Conservation (phyloP, 2,329 filamentous ascomycete species). For the Alternaria triticina region DNA sequence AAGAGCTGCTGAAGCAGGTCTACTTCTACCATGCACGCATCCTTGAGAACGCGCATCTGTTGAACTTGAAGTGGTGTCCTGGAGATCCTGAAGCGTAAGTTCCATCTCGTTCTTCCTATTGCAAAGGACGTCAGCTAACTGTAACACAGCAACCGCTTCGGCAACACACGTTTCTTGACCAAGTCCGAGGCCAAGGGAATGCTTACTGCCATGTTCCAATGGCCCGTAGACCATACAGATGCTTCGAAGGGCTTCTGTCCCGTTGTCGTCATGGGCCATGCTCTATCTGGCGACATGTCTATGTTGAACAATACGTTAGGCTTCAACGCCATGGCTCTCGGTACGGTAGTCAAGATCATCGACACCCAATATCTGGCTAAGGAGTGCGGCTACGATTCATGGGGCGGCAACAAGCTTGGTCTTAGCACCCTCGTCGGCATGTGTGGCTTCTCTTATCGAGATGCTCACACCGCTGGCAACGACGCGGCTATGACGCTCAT, state of each 20-base stretch:
- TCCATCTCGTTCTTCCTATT: not conserved
- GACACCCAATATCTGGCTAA: slow-evolving; percentile 20
- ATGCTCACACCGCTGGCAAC: slow-evolving; percentile 23
- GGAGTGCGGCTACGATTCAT: slow-evolving; percentile 1
- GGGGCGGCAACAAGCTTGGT: not conserved
- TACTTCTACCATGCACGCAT: slow-evolving; percentile 26
- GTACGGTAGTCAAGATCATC: slow-evolving; percentile 14
- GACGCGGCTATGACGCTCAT: slow-evolving; percentile 21
- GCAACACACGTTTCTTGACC: slow-evolving; percentile 16
- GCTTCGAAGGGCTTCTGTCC: slow-evolving; percentile 8
- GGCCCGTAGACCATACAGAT: slow-evolving; percentile 2
- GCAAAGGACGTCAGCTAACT: not conserved
- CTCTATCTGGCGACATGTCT: slow-evolving; percentile 5
- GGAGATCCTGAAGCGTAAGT: slow-evolving; percentile 9
- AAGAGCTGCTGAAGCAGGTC: slow-evolving; percentile 17
- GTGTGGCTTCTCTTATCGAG: slow-evolving; percentile 7
- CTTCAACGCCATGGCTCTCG: not conserved
- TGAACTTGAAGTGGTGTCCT: slow-evolving; percentile 13
- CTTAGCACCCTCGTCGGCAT: slow-evolving; percentile 4
- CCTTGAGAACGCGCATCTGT: slow-evolving; percentile 4
- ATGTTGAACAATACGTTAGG: slow-evolving; percentile 5
- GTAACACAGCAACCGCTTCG: slow-evolving; percentile 14
- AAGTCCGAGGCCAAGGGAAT: not conserved
- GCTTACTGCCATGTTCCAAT: slow-evolving; percentile 7
- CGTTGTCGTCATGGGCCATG: slow-evolving; percentile 15